phyloP scores from a whole-genome alignment of 192 early-diverging fungal species.

The Coemansia sp. region DNA sequence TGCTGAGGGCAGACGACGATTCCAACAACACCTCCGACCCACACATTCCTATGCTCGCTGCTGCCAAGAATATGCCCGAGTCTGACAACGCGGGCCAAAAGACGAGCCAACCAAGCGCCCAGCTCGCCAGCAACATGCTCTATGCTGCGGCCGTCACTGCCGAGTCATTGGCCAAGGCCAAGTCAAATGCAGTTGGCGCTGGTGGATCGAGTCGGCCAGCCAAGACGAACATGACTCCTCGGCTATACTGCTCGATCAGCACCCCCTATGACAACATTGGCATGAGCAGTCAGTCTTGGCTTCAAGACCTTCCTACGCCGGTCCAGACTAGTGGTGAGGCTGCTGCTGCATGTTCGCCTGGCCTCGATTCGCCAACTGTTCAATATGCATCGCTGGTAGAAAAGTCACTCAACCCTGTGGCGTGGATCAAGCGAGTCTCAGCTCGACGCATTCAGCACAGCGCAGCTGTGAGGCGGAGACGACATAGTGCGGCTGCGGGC shows the following conservation, averaged over 20 bases:
- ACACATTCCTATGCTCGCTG: background rate
- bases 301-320: constrained; percentile 25
- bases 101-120: background rate
- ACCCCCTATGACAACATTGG: constrained; percentile 49
- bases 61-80: background rate
- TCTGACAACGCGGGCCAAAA: background rate
- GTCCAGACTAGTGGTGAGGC: background rate
- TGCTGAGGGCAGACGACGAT: constrained; percentile 1
- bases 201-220: background rate
- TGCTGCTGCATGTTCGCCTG: background rate
- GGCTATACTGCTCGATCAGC: constrained; percentile 29
- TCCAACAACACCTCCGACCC: background rate
- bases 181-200: background rate
- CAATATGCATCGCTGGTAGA: constrained; percentile 29
- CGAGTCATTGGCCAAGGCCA: constrained; percentile 10
- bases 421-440: constrained; percentile 45
- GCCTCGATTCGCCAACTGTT: background rate
- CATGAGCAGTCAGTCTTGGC: constrained; percentile 29
- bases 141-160: background rate
- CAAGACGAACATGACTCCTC: constrained; percentile 17
- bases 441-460: constrained; percentile 35
- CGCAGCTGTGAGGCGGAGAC: background rate
- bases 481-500: constrained; percentile 5
- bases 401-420: constrained; percentile 45
- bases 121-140: background rate